Percentiles rank a stretch among this genome's conserved stretches.
Evolutionary conservation across 169 alveolate species (phyloP).

Genomic region (Plasmodium billcollinsi): DNA sequence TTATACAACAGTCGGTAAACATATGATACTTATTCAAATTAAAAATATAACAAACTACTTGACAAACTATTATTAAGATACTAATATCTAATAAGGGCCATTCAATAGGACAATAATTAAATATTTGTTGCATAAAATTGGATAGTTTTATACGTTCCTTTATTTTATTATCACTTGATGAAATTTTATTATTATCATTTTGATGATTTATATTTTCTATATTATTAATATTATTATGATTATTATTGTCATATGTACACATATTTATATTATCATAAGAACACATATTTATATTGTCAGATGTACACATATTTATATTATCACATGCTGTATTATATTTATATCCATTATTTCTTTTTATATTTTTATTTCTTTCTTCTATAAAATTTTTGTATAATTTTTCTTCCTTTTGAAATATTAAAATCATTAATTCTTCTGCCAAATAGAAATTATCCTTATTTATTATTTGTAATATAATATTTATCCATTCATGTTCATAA

Average conservation of each 20-base stretch:
- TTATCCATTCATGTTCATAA: conserved; percentile 69
- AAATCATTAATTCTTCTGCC: conserved; percentile 57
- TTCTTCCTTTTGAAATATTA: conserved; percentile 67
- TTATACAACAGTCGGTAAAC: conserved; percentile 19
- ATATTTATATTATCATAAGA: too few species aligned
- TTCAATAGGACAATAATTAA: conserved; percentile 29
- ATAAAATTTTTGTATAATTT: conserved; percentile 19
- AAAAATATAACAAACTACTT: conserved; percentile 64
- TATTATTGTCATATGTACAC: neutral
- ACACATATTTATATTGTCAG: neutral
- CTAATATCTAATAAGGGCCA: conserved; percentile 72
- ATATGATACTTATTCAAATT: conserved; percentile 21
- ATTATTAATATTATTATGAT: neutral
- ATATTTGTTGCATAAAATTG: conserved; percentile 54
- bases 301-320: neutral
- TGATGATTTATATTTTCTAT: neutral
- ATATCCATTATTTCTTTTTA: conserved; percentile 2
- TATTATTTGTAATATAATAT: conserved; percentile 43
- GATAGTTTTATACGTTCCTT: neutral
- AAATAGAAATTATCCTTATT: conserved; percentile 46
- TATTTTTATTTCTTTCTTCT: neutral
- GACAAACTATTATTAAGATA: conserved; percentile 52
- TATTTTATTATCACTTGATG: neutral
- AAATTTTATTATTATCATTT: neutral
- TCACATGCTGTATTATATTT: neutral